Conservation (phyloP, 495 filamentous ascomycete species). For the Geoglossum glabrum region DNA sequence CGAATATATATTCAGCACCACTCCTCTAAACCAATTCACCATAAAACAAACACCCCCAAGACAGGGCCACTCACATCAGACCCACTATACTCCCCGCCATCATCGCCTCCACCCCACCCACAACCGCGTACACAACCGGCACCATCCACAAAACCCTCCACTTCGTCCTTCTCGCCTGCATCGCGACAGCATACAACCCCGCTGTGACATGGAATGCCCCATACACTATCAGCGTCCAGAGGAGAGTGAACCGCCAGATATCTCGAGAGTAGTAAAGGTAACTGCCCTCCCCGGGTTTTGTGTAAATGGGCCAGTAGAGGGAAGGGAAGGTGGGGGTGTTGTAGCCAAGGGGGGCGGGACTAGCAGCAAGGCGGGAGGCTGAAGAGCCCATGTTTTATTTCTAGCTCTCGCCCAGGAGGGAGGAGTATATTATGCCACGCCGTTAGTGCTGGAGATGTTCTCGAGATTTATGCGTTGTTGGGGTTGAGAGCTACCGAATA, state of each 20-base stretch:
- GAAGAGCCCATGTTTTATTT: not conserved
- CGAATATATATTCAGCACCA: not conserved
- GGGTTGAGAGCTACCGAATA: too few relatives aligned
- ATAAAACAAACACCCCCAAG: not conserved
- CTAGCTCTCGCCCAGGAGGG: too few relatives aligned
- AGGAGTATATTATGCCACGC: too few relatives aligned
- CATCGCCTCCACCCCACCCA: conserved; percentile 64
- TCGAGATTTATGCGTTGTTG: too few relatives aligned
- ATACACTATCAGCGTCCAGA: conserved; percentile 65
- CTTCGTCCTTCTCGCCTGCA: conserved; percentile 41
- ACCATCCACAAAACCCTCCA: conserved; percentile 62
- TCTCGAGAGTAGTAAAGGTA: conserved; percentile 64
- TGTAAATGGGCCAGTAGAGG: conserved; percentile 57
- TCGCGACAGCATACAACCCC: conserved; percentile 47
- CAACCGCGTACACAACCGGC: conserved; percentile 49
- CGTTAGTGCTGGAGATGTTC: too few relatives aligned
- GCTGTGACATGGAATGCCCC: conserved; percentile 48
- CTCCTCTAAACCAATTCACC: not conserved
- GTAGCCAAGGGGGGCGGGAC: conserved; percentile 45
- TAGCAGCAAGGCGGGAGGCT: conserved; percentile 17
- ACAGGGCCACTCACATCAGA: conserved; percentile 50
- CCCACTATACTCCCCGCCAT: conserved; percentile 81
- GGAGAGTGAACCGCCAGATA: conserved; percentile 80
- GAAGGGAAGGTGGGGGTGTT: conserved; percentile 63
- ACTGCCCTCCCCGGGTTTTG: conserved; percentile 22